Conservation (phyloP, 495 filamentous ascomycete genomes). For the Sporormia fimetaria region DNA sequence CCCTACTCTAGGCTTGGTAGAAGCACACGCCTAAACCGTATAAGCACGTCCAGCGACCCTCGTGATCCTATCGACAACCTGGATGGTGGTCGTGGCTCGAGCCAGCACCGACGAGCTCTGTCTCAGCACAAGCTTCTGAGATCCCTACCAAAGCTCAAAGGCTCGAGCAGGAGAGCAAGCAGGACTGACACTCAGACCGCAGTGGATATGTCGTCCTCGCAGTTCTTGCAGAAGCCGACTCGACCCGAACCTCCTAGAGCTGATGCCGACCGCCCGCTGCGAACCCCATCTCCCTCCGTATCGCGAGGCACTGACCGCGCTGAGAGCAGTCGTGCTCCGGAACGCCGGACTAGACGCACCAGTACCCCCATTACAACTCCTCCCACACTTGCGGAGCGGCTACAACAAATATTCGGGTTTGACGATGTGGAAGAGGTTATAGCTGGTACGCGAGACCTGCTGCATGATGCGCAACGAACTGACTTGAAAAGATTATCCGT, state of each 20-base stretch:
- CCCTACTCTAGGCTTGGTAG: conserved; percentile 18
- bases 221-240: conserved; percentile 29
- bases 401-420: conserved; percentile 87
- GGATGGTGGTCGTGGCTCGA: conserved; percentile 12
- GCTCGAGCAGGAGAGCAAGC: conserved; percentile 30
- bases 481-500: conserved; percentile 64
- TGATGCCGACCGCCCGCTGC: too few relatives aligned
- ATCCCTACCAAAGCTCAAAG: conserved; percentile 45
- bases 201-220: conserved; percentile 30
- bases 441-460: conserved; percentile 40
- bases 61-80: conserved; percentile 26
- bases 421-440: conserved; percentile 74
- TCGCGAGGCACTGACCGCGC: too few relatives aligned
- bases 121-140: conserved; percentile 52
- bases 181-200: conserved; percentile 8
- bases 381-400: conserved; percentile 47
- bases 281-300: too few relatives aligned
- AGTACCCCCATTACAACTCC: conserved; percentile 32
- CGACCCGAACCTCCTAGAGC: conserved; percentile 27
- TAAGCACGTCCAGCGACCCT: conserved; percentile 23
- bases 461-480: conserved; percentile 9
- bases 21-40: conserved; percentile 19
- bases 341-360: conserved; percentile 14
- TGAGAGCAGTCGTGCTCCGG: conserved; percentile 26
- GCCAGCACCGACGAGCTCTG: conserved; percentile 44